A percentile compares a stretch with the other conserved stretches of the same genome.
Conservation (phyloP, 129 eudicot species). For the Flaveria linearis region DNA sequence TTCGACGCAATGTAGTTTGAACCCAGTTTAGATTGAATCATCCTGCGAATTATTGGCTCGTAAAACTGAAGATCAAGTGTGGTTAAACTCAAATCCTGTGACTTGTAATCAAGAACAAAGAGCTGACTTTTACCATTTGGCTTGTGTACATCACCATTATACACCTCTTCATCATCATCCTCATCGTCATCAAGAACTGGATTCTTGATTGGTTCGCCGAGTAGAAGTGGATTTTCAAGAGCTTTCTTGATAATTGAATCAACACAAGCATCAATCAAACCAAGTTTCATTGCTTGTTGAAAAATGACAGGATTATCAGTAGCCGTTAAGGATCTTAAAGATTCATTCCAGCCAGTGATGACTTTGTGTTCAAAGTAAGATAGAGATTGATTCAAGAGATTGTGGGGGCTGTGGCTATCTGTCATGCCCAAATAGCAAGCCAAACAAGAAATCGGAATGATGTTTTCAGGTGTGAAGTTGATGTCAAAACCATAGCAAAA, state of each 20-base stretch:
- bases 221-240: slow-evolving; percentile 8
- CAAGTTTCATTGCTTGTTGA: slow-evolving; percentile 18
- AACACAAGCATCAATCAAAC: slow-evolving; percentile 15
- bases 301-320: not conserved
- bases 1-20: slow-evolving; percentile 9
- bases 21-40: slow-evolving; percentile 9
- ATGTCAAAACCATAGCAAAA: slow-evolving; percentile 11
- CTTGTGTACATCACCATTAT: slow-evolving; percentile 3
- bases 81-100: slow-evolving; percentile 7
- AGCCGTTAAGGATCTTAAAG: slow-evolving; percentile 8
- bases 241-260: slow-evolving; percentile 15
- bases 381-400: slow-evolving; percentile 11
- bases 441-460: slow-evolving; percentile 14
- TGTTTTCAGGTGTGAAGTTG: slow-evolving; percentile 6
- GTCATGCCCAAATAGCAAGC: slow-evolving; percentile 23
- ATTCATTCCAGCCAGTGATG: slow-evolving; percentile 13
- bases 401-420: slow-evolving; percentile 11
- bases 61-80: slow-evolving; percentile 11
- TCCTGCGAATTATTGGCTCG: not conserved
- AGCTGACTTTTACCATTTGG: not conserved
- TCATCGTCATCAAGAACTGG: slow-evolving; percentile 1
- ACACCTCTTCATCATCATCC: not conserved
- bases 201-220: slow-evolving; percentile 18
- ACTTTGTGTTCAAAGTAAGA: slow-evolving; percentile 9
- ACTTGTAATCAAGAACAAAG: slow-evolving; percentile 1